Percentiles rank a stretch among this genome's conserved stretches.
Evolutionary conservation across 345 rosid genomes (phyloP).

Genomic region (Lepidium aucheri): DNA sequence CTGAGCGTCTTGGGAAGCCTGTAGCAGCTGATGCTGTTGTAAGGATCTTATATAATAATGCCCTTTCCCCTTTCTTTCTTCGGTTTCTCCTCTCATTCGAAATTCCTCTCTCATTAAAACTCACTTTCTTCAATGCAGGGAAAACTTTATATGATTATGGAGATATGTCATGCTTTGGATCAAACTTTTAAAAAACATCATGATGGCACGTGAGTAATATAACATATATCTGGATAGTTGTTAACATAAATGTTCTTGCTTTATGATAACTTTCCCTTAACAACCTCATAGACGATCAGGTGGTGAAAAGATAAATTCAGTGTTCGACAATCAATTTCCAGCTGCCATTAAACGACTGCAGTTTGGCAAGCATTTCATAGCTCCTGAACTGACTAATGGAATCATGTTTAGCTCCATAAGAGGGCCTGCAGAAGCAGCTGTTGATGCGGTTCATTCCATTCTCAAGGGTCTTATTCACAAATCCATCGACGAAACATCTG

Average conservation of each 20-base stretch:
- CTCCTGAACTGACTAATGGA: slow-evolving; percentile 95
- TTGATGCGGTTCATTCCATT: slow-evolving; percentile 84
- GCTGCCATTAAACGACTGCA: slow-evolving; percentile 88
- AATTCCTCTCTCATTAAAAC: background rate
- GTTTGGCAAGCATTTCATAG: slow-evolving; percentile 89
- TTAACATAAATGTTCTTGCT: background rate
- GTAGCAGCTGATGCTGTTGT: slow-evolving; percentile 91
- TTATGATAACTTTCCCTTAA: background rate
- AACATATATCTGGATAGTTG: background rate
- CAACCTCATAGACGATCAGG: slow-evolving; percentile 71
- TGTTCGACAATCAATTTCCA: slow-evolving; percentile 87
- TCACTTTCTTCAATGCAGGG: slow-evolving; percentile 46
- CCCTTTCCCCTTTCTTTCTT: background rate
- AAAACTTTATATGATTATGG: slow-evolving; percentile 87
- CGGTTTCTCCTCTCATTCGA: slow-evolving; percentile 1
- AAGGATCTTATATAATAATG: slow-evolving; percentile 23
- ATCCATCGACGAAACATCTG: slow-evolving; percentile 58
- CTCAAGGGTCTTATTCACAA: slow-evolving; percentile 83
- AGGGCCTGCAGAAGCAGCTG: slow-evolving; percentile 98
- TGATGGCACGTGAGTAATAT: slow-evolving; percentile 65
- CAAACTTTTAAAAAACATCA: slow-evolving; percentile 93
- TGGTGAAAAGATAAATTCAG: slow-evolving; percentile 80
- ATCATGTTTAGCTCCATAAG: slow-evolving; percentile 66
- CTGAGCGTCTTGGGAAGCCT: slow-evolving; percentile 84
- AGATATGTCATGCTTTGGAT: slow-evolving; percentile 85